Conservation (phyloP, 139 green algal species). For the Picochlorum costavermella region DNA sequence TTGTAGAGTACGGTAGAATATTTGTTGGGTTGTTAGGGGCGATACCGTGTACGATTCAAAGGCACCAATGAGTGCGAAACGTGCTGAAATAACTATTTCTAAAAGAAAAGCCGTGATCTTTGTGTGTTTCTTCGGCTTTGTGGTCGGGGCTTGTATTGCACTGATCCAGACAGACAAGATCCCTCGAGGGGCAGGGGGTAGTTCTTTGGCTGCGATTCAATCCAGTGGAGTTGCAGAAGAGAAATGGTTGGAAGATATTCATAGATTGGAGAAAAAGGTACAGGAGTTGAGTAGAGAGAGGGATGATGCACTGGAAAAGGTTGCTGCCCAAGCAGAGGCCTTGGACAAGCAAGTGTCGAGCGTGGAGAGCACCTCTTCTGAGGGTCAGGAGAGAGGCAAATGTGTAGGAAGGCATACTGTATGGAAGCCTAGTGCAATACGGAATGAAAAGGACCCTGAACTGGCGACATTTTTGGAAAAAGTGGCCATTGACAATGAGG, state of each 20-base stretch:
- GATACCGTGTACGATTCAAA: slow-evolving; percentile 1
- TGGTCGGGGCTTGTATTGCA: too few species aligned
- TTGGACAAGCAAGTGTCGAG: slow-evolving; percentile 1
- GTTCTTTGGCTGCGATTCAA: background rate
- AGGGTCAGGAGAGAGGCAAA: background rate
- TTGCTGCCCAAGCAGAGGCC: background rate
- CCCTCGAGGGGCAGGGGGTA: too few species aligned
- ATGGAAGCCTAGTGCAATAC: slow-evolving; percentile 19
- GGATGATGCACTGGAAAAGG: background rate
- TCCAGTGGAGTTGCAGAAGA: slow-evolving; percentile 1
- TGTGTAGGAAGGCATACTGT: slow-evolving; percentile 30
- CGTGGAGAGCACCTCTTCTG: background rate
- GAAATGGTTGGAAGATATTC: background rate
- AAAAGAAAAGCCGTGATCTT: too few species aligned
- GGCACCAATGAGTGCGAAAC: too few species aligned
- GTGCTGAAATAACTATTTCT: too few species aligned
- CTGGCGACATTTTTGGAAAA: slow-evolving; percentile 32
- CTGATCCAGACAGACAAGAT: too few species aligned
- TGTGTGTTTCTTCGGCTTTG: too few species aligned
- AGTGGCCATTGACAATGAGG: slow-evolving; percentile 45
- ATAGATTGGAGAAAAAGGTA: background rate
- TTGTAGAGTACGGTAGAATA: too few species aligned
- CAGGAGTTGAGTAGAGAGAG: background rate
- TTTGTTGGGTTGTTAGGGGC: background rate
- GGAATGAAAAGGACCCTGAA: slow-evolving; percentile 26